Evolutionary conservation across 805 yeast species (phyloP), one percentile per base, ranked within the genome.

Genomic region (Hagleromyces aurorensis): DNA sequence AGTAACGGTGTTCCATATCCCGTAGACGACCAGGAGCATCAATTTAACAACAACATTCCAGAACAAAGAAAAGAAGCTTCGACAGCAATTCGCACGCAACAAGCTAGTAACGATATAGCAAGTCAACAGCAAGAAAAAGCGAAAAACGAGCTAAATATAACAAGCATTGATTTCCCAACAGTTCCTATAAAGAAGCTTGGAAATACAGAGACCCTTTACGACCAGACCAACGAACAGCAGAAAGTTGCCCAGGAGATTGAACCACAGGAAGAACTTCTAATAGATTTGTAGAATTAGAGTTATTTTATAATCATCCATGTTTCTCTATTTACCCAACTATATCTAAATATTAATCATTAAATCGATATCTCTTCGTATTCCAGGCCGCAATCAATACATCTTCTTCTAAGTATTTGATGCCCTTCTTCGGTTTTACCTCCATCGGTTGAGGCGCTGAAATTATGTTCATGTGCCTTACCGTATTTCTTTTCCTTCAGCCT

Each of bases 321-420:
- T 21, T 27, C 9, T 16, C 13, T 12, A 18, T 21, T 30, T 13
- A 19, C 18, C 19, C 13, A n/a, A n/a, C n/a, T n/a, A 16, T 19
- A 11, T 11, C 13, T 11, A 16, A 6, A 13, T 27, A 13, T 13
- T 12, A 23, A n/a, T 23, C 17, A 16, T 64, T 11, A 68, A 58
- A 78, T 57, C 5, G 69, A 37, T n/a, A 81, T 55, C 52, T 86
- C 96, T 46, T 83, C 91, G 0, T 77, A 73, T 46, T 83, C 91
- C 42, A 85, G 65, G 1, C 95, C 96, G 59, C 96, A 86, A 16
- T 69, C 80, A 2, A 65, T 55, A 49, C 96, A 86, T 36, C 91
- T 59, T 40, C 83, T 62, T 34, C 64, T 69, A 12, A 72, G 64
- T 27, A 70, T 35, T 0, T 54, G 50, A 12, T 56, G 32, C 0